These are phyloP conservation scores for Pseudogymnoascus sp. DNA, from an alignment of 2,329 filamentous ascomycete genomes.

Conservation along the genomic window DNA sequence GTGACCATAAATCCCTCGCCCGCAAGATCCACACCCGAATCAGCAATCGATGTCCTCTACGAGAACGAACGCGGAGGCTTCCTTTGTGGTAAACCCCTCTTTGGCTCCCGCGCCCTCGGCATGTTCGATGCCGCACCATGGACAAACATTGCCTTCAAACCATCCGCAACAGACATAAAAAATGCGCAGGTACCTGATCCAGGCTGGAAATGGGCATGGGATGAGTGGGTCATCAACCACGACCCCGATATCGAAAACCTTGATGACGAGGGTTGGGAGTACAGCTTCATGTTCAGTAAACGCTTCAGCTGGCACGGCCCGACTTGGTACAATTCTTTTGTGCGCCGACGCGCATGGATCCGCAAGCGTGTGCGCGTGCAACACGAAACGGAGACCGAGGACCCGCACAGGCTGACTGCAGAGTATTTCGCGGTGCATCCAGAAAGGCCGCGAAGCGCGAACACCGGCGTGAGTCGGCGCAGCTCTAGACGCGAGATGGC, in stretches of 20 bases:
- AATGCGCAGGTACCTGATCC: slow-evolving; percentile 92
- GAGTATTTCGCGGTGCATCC: slow-evolving; percentile 75
- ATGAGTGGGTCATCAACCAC: slow-evolving; percentile 56
- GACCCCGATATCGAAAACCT: slow-evolving; percentile 53
- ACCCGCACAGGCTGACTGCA: slow-evolving; percentile 58
- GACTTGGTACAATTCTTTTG: slow-evolving; percentile 90
- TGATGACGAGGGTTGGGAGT: slow-evolving; percentile 92
- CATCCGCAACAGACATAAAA: slow-evolving; percentile 58
- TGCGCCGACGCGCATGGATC: slow-evolving; percentile 82
- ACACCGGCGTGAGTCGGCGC: slow-evolving; percentile 14
- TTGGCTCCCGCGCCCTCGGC: slow-evolving; percentile 75
- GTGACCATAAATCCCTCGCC: not conserved
- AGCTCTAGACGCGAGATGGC: slow-evolving; percentile 21
- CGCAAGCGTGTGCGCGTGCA: slow-evolving; percentile 64
- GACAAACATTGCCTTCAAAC: slow-evolving; percentile 61
- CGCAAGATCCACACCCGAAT: slow-evolving; percentile 32
- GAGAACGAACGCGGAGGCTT: slow-evolving; percentile 92
- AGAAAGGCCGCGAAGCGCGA: slow-evolving; percentile 36
- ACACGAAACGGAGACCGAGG: slow-evolving; percentile 21
- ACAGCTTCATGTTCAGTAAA: slow-evolving; percentile 76
- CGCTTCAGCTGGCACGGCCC: slow-evolving; percentile 79
- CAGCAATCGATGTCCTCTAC: slow-evolving; percentile 77
- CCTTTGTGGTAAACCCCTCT: slow-evolving; percentile 81
- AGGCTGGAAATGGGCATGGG: slow-evolving; percentile 82
- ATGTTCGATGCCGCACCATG: slow-evolving; percentile 79